phyloP scores from a whole-genome alignment of 768 basidiomycete species.

The Termitomyces sp. region DNA sequence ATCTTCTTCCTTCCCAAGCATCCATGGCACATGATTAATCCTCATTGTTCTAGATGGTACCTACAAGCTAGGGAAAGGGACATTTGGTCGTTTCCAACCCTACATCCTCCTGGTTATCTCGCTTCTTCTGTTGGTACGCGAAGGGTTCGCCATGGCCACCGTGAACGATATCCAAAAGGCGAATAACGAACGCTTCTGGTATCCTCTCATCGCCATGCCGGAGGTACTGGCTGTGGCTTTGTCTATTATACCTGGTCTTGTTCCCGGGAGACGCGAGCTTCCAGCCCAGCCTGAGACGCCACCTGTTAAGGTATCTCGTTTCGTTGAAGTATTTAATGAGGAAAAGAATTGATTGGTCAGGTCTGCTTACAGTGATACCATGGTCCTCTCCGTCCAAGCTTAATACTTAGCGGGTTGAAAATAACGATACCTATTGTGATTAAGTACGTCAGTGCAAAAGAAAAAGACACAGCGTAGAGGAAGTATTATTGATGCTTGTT shows the following conservation, averaged over 20 bases:
- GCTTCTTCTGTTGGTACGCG: slow-evolving; percentile 17
- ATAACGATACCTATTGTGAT: no score
- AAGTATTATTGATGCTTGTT: no score
- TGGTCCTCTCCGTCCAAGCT: background rate
- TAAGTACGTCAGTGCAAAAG: background rate
- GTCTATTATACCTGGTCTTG: slow-evolving; percentile 16
- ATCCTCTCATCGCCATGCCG: slow-evolving; percentile 19
- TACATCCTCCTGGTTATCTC: slow-evolving; percentile 16
- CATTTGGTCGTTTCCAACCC: slow-evolving; percentile 14
- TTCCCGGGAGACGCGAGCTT: slow-evolving; percentile 8
- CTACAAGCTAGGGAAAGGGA: background rate
- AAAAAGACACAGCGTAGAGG: background rate
- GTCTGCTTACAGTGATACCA: background rate
- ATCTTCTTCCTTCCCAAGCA: background rate
- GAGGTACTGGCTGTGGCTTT: slow-evolving; percentile 17
- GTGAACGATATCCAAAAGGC: slow-evolving; percentile 7
- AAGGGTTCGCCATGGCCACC: slow-evolving; percentile 16
- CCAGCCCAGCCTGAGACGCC: background rate
- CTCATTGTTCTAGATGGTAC: background rate
- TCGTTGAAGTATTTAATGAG: background rate
- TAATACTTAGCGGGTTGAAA: background rate
- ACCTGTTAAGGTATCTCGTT: background rate
- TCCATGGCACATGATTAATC: background rate
- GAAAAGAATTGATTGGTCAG: background rate
- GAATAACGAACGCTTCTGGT: slow-evolving; percentile 21